Percentiles rank a stretch among this genome's conserved stretches.
Conservation (phyloP, 192 early-diverging fungal species). For the Mortierella alpina region DNA sequence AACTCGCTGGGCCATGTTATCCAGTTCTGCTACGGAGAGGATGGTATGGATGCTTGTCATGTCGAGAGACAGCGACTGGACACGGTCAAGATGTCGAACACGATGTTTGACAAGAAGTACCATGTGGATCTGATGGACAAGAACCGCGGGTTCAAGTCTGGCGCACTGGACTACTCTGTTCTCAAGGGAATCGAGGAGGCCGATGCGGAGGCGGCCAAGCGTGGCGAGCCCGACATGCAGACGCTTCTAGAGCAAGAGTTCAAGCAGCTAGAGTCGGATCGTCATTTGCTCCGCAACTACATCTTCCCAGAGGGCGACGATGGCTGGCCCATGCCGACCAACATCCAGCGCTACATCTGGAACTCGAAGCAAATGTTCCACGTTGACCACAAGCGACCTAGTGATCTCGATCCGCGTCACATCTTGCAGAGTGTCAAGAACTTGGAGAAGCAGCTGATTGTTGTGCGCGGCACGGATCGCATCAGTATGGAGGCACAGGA, state of each 20-base stretch:
- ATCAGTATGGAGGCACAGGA: slow-evolving; percentile 88
- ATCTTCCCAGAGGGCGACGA: slow-evolving; percentile 83
- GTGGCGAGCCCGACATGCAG: slow-evolving; percentile 35
- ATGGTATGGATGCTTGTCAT: slow-evolving; percentile 95
- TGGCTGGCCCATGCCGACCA: slow-evolving; percentile 91
- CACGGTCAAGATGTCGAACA: slow-evolving; percentile 75
- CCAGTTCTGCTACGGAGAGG: slow-evolving; percentile 98
- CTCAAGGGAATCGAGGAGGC: slow-evolving; percentile 82
- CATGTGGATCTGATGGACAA: slow-evolving; percentile 82
- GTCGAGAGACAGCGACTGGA: slow-evolving; percentile 87
- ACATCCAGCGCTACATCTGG: slow-evolving; percentile 87
- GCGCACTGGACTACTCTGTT: slow-evolving; percentile 76
- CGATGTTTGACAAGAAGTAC: slow-evolving; percentile 82
- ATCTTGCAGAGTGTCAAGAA: slow-evolving; percentile 79
- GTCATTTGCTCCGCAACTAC: slow-evolving; percentile 77
- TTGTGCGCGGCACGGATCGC: slow-evolving; percentile 90
- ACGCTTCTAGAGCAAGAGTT: slow-evolving; percentile 83
- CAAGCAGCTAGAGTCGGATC: slow-evolving; percentile 79
- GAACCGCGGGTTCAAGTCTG: slow-evolving; percentile 71
- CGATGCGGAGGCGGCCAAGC: slow-evolving; percentile 55
- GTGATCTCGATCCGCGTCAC: slow-evolving; percentile 87
- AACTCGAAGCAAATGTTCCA: slow-evolving; percentile 93
- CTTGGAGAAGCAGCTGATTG: slow-evolving; percentile 77
- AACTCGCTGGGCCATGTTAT: slow-evolving; percentile 94
- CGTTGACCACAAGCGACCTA: slow-evolving; percentile 80